Evolutionary conservation across 2,329 filamentous ascomycete genomes (phyloP).

Genomic region (Arachnomyces sp.): DNA sequence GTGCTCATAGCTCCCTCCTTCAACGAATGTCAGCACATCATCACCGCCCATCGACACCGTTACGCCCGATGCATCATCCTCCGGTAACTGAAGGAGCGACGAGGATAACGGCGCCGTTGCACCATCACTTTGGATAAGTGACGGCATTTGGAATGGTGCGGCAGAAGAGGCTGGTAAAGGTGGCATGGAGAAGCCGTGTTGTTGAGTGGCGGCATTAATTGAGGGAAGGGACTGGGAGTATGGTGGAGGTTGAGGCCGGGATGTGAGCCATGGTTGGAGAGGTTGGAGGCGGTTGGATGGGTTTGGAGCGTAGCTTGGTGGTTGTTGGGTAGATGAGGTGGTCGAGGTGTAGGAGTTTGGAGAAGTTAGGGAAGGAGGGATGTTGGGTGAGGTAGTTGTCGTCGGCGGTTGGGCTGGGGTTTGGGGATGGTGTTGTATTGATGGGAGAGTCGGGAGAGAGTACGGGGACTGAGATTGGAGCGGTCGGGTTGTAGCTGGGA

Average conservation of each 20-base stretch:
- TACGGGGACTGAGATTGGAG: slow-evolving; percentile 29
- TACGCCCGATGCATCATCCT: no score
- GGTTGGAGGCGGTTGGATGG: slow-evolving; percentile 31
- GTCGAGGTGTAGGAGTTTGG: slow-evolving; percentile 17
- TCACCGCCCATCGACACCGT: slow-evolving; percentile 8
- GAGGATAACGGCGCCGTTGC: no score
- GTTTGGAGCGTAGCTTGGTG: slow-evolving; percentile 18
- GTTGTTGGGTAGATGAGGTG: slow-evolving; percentile 15
- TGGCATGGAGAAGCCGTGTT: slow-evolving; percentile 27
- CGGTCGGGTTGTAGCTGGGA: slow-evolving; percentile 17
- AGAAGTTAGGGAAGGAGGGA: slow-evolving; percentile 24
- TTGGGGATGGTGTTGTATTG: slow-evolving; percentile 15
- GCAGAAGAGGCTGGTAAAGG: slow-evolving; percentile 25
- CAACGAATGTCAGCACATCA: slow-evolving; percentile 13
- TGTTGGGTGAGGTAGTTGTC: slow-evolving; percentile 18
- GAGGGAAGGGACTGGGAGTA: slow-evolving; percentile 34
- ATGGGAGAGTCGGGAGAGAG: slow-evolving; percentile 21
- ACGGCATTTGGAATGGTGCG: slow-evolving; percentile 1
- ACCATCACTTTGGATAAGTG: neutral
- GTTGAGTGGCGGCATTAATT: slow-evolving; percentile 25
- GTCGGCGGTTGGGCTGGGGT: slow-evolving; percentile 23
- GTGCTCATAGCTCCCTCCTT: slow-evolving; percentile 10
- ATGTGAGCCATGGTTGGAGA: slow-evolving; percentile 31
- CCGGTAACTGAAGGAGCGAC: no score
- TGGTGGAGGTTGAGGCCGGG: slow-evolving; percentile 22